Evolutionary conservation across 208 protist genomes (phyloP), one percentile per base, ranked within the genome.

Genomic region (Leishmania lainsoni): DNA sequence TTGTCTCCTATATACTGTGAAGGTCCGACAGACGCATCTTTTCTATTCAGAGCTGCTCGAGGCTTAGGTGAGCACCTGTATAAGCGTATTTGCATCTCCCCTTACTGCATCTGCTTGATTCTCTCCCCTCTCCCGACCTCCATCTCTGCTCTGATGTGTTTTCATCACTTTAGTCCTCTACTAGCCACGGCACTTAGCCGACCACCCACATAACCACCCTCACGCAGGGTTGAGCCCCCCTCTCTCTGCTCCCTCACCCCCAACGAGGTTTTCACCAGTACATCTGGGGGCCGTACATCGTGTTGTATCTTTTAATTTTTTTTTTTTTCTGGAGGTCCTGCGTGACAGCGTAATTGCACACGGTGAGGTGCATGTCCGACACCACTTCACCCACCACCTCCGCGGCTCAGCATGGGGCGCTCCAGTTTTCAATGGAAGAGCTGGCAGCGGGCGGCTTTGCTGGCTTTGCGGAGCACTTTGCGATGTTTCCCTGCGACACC

Each of bases 401-500:
- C 6, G 78, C 75, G 49, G 72, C 39, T 54, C 51, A 76, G n/a
- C 79, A 79, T 75, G 79, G 81, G 51, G 42, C 75, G 3, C 78
- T 95, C 32, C 87, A 87, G 45, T 81, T 96, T 72, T 85, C 86
- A 16, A 51, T 79, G 35, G 56, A 75, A 35, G 92, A 97, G 75
- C 73, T 98, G 29, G 54, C 94, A 0, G 94, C 96, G 16, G 97
- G 97, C 3, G 90, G 91, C 16, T 78, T 87, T 17, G 96, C 97
- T 1, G 97, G 97, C 29, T 94, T 98, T 68, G 77, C 90, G 1
- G 96, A 99, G 86, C 96, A 99, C 89, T 92, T 96, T 58, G 85
- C 91, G 16, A 98, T 98, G 96, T 99, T 98, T 81, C 98, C 98
- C 1, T 94, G 98, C 71, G 98, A 99, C 82, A 97, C 96, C 2